Conservation (phyloP, 2,329 filamentous ascomycete species). For the Chaetothyriales sp. region DNA sequence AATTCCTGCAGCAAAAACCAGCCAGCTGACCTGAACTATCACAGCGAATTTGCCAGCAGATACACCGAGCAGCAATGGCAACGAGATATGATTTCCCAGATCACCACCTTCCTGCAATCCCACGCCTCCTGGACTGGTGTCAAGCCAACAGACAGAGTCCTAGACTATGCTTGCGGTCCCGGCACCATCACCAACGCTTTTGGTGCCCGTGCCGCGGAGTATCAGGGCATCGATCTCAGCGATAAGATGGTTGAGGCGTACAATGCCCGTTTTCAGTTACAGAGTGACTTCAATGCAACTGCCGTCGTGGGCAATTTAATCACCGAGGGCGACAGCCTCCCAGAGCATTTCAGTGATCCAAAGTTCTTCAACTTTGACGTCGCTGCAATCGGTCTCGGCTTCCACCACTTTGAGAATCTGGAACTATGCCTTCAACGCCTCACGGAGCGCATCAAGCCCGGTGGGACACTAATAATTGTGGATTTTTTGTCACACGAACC, state of each 20-base stretch:
- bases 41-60: conserved; percentile 8
- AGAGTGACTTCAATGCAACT: conserved; percentile 19
- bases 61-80: conserved; percentile 16
- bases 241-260: conserved; percentile 56
- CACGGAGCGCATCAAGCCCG: conserved; percentile 47
- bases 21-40: conserved; percentile 6
- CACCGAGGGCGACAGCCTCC: conserved; percentile 30
- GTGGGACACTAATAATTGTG: conserved; percentile 53
- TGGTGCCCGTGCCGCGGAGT: conserved; percentile 48
- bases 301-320: conserved; percentile 41
- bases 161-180: conserved; percentile 68
- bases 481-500: conserved; percentile 48
- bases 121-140: conserved; percentile 16
- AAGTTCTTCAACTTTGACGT: conserved; percentile 59
- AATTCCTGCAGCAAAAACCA: background rate
- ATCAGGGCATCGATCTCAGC: conserved; percentile 56
- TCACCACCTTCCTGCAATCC: conserved; percentile 13
- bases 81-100: conserved; percentile 13
- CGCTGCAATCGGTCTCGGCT: conserved; percentile 47
- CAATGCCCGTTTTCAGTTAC: conserved; percentile 43
- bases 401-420: conserved; percentile 57
- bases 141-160: conserved; percentile 26
- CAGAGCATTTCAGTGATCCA: conserved; percentile 40
- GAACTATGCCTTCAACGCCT: conserved; percentile 45
- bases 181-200: conserved; percentile 41